phyloP scores from a whole-genome alignment of 495 filamentous ascomycete species.

The Aspergillus haitiensis region DNA sequence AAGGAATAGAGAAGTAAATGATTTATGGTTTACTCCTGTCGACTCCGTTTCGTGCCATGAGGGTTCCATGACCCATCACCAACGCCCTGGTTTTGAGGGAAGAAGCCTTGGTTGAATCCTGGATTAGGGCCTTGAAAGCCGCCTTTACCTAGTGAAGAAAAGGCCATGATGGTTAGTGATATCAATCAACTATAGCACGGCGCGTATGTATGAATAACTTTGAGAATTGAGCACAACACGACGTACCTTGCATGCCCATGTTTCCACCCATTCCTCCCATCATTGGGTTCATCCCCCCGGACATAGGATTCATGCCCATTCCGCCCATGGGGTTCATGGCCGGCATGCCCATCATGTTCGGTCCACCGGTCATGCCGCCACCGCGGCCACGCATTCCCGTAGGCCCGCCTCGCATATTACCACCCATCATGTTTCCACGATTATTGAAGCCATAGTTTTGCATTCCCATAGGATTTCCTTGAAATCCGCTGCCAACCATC shows the following conservation, averaged over 20 bases:
- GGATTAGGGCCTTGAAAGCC: constrained; percentile 69
- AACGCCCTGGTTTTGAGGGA: constrained; percentile 58
- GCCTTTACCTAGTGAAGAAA: constrained; percentile 36
- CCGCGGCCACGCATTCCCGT: constrained; percentile 72
- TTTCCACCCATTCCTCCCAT: constrained; percentile 60
- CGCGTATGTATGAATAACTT: not conserved
- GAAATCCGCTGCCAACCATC: constrained; percentile 66
- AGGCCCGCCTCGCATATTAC: constrained; percentile 65
- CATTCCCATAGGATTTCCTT: constrained; percentile 56
- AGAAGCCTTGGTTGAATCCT: constrained; percentile 82
- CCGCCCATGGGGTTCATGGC: constrained; percentile 55
- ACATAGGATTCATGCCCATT: constrained; percentile 65
- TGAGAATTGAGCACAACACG: constrained; percentile 32
- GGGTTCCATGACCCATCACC: constrained; percentile 74
- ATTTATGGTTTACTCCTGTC: constrained; percentile 52
- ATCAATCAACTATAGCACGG: not conserved
- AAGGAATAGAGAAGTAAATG: constrained; percentile 8
- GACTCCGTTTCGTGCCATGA: constrained; percentile 77
- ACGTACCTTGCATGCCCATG: constrained; percentile 64
- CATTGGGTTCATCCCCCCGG: constrained; percentile 53
- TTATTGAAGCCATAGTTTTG: constrained; percentile 61
- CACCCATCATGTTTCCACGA: constrained; percentile 64
- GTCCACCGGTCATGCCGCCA: constrained; percentile 51
- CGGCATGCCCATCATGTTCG: constrained; percentile 56
- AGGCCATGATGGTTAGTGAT: constrained; percentile 5